Evolutionary conservation across 2,329 filamentous ascomycete genomes (phyloP).

Genomic region (Colletotrichum sp.): DNA sequence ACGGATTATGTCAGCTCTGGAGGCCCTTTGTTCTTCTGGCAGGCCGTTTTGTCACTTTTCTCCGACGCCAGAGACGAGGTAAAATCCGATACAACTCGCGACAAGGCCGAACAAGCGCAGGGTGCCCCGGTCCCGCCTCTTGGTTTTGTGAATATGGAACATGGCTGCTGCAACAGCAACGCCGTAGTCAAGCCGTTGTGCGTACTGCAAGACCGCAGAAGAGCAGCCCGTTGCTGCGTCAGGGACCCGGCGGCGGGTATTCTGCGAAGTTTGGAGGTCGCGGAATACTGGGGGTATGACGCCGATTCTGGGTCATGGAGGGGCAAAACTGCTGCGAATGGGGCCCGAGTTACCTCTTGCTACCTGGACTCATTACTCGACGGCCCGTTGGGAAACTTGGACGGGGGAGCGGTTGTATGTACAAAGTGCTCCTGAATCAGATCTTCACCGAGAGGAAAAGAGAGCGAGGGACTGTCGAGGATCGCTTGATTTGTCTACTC

Average conservation of each 20-base stretch:
- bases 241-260: not conserved
- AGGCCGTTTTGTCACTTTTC: not conserved
- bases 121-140: not conserved
- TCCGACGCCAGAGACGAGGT: not conserved
- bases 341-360: not conserved
- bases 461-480: not conserved
- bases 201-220: not conserved
- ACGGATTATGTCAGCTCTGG: not conserved
- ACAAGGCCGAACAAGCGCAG: not conserved
- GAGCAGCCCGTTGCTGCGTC: not conserved
- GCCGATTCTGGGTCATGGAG: slow-evolving; percentile 19
- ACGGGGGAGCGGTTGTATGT: not conserved
- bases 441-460: not conserved
- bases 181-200: not conserved
- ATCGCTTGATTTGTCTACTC: not conserved
- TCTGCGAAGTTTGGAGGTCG: not conserved
- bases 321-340: not conserved
- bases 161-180: not conserved
- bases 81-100: not conserved
- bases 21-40: too few species aligned
- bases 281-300: slow-evolving; percentile 19
- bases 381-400: not conserved
- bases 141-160: not conserved
- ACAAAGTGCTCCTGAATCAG: not conserved
- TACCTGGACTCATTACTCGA: not conserved